Conservation (phyloP, 345 rosid genomes). For the Bruguiera gymnorhiza region DNA sequence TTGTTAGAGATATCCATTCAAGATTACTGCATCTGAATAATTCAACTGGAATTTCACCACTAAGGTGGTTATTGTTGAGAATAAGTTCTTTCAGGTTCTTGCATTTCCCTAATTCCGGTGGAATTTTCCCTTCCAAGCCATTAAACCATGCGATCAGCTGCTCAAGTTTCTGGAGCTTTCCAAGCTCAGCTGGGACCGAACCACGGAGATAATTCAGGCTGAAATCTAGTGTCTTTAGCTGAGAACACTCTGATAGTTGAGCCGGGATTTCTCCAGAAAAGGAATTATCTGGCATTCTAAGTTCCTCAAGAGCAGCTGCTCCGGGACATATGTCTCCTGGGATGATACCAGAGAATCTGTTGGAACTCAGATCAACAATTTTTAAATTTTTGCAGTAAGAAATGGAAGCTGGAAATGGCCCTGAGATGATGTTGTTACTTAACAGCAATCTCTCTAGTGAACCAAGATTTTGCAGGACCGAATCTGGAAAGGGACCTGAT, state of each 20-base stretch:
- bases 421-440: conserved; percentile 67
- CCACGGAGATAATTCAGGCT: conserved; percentile 87
- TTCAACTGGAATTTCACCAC: conserved; percentile 74
- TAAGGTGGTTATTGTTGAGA: conserved; percentile 76
- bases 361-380: conserved; percentile 75
- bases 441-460: conserved; percentile 62
- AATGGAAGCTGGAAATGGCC: conserved; percentile 65
- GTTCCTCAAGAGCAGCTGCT: conserved; percentile 68
- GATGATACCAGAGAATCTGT: conserved; percentile 62
- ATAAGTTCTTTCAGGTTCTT: conserved; percentile 73
- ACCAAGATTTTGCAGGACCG: conserved; percentile 48
- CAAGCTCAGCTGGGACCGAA: conserved; percentile 74
- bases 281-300: conserved; percentile 79
- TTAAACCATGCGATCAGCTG: conserved; percentile 92
- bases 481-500: conserved; percentile 70
- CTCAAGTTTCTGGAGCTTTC: conserved; percentile 73
- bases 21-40: conserved; percentile 77
- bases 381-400: conserved; percentile 64
- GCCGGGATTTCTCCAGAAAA: conserved; percentile 70
- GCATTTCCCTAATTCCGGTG: conserved; percentile 71
- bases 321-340: conserved; percentile 85
- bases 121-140: conserved; percentile 70
- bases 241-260: conserved; percentile 67
- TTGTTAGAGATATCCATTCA: conserved; percentile 89
- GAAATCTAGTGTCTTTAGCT: conserved; percentile 68